Base-by-base conservation (phyloP, 371 early-diverging fungal genomes). In the Mortierella sp. region DNA sequence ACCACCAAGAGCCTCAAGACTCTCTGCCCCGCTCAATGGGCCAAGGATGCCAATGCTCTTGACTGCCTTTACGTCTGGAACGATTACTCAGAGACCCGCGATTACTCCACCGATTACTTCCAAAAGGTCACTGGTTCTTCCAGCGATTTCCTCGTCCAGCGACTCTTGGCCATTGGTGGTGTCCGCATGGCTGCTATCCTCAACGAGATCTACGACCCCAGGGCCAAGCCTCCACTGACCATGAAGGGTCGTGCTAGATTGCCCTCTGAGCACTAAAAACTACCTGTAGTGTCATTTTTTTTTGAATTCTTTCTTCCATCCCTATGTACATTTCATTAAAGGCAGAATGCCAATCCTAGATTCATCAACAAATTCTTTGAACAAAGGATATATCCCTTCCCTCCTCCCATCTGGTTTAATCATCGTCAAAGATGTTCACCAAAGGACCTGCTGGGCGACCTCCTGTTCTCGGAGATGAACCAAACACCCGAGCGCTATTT, bases 1-100 rank as follows among this genome's bases (percentile, higher is more conserved):
- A 39, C 47, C 23, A 66, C 63, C 19, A 61, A 62, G 34, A 39
- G n/a, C 6, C 7, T 60, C 64, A 67, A 67, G 58, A 68, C 67
- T 21, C 41, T 72, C 24, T 81, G 80, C 57, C 81, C 83, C 18
- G 53, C 70, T 16, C 54, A 71, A 41, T 84, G 83, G 82, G 78
- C 83, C 5, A 21, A 21, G 8, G 67, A 70, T 24, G 51, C 70
- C 39, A 72, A 83, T 53, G 61, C 58, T 5, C 54, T 76, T n/a
- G 81, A 73, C 39, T 84, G 84, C 69, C 43, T 62, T 5, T 54
- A 58, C 13, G 81, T 79, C 58, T 84, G 78, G 78, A 51, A 57
- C 30, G 60, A 65, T 41, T 72, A 68, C 41, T 61, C 61, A n/a
- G 26, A 62, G 26, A 70, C 64, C 9, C 48, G 47, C 10, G 78